Percentiles rank a stretch among this genome's conserved stretches.
phyloP scores from a whole-genome alignment of 2,329 filamentous ascomycete species.

The Ophiocordyceps camponoti-saundersi region DNA sequence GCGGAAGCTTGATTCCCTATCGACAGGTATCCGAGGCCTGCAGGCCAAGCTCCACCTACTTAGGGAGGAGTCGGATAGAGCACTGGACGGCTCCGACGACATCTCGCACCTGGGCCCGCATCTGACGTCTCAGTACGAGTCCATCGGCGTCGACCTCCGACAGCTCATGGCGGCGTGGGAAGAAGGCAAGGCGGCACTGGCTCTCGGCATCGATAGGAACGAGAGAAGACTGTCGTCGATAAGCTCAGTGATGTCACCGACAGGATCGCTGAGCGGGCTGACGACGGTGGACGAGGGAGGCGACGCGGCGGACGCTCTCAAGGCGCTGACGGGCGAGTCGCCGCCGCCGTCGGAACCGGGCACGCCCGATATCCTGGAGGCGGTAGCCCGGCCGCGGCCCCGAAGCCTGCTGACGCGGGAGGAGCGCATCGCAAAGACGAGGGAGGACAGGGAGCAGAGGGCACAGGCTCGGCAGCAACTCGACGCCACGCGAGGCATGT shows the following conservation, averaged over 20 bases:
- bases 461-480: slow-evolving; percentile 54
- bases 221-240: slow-evolving; percentile 52
- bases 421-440: slow-evolving; percentile 74
- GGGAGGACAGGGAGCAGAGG: slow-evolving; percentile 66
- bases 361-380: slow-evolving; percentile 76
- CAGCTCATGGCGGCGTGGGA: slow-evolving; percentile 75
- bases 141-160: slow-evolving; percentile 75
- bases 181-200: slow-evolving; percentile 66
- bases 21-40: slow-evolving; percentile 74
- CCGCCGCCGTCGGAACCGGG: slow-evolving; percentile 42
- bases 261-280: slow-evolving; percentile 49
- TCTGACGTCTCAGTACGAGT: slow-evolving; percentile 82
- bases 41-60: slow-evolving; percentile 90
- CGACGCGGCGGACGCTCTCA: slow-evolving; percentile 44
- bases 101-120: slow-evolving; percentile 61
- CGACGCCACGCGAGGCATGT: slow-evolving; percentile 76
- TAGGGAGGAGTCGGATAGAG: slow-evolving; percentile 72
- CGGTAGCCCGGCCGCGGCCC: slow-evolving; percentile 57
- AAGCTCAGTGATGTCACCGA: slow-evolving; percentile 40
- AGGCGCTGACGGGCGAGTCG: slow-evolving; percentile 59
- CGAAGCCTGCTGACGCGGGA: slow-evolving; percentile 62
- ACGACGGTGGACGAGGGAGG: slow-evolving; percentile 40
- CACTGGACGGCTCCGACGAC: slow-evolving; percentile 55
- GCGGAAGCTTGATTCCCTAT: slow-evolving; percentile 74
- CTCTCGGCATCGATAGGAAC: slow-evolving; percentile 66